These are phyloP conservation scores for Candida albicans DNA, from an alignment of 1,139 yeast species.

Conservation along the genomic window DNA sequence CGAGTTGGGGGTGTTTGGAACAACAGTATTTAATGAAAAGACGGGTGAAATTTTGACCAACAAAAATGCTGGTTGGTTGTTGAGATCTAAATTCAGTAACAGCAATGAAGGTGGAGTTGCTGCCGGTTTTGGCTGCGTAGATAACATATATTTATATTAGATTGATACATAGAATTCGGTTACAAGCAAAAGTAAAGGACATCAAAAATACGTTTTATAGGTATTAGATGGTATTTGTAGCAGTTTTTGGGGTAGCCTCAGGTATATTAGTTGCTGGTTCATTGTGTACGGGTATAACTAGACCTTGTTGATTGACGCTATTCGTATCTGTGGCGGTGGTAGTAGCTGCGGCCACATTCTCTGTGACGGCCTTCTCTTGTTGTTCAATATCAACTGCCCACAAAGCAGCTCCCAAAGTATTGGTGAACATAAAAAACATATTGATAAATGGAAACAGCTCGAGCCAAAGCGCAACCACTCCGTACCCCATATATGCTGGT, in stretches of 20 bases:
- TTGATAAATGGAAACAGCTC: slow-evolving; percentile 65
- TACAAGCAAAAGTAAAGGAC: background rate
- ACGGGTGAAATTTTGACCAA: slow-evolving; percentile 59
- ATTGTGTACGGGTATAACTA: slow-evolving; percentile 2
- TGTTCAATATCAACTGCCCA: slow-evolving; percentile 54
- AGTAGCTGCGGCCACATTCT: slow-evolving; percentile 1
- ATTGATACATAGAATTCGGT: slow-evolving; percentile 1
- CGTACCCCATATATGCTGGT: slow-evolving; percentile 50
- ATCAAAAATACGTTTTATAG: background rate
- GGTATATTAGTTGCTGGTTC: slow-evolving; percentile 10
- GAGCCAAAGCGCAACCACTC: slow-evolving; percentile 55
- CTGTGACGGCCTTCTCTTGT: slow-evolving; percentile 7
- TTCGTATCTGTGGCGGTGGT: no score
- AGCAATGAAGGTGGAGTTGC: slow-evolving; percentile 98
- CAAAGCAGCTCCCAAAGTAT: slow-evolving; percentile 69
- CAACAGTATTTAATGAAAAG: slow-evolving; percentile 68
- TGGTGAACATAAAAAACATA: slow-evolving; percentile 62
- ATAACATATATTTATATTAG: slow-evolving; percentile 56
- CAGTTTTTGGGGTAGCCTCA: background rate
- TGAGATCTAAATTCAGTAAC: slow-evolving; percentile 82
- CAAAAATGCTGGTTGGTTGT: slow-evolving; percentile 75
- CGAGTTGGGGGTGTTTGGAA: slow-evolving; percentile 89
- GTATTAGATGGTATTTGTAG: background rate
- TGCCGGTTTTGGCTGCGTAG: slow-evolving; percentile 97
- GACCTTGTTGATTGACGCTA: background rate